Evolutionary conservation across 1,139 yeast species (phyloP).

Genomic region (Meyerozyma sp.): DNA sequence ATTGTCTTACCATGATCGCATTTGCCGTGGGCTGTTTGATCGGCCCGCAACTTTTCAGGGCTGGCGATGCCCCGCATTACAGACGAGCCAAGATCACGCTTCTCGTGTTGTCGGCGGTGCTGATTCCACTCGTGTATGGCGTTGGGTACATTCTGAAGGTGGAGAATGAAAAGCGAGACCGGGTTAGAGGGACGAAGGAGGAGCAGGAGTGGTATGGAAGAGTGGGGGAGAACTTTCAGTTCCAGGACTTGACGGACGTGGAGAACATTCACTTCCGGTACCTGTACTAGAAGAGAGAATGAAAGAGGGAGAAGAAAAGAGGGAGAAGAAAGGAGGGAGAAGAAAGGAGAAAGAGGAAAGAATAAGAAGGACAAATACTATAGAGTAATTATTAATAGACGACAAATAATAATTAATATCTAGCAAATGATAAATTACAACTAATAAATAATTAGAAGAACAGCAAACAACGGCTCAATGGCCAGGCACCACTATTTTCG

Average conservation of each 20-base stretch:
- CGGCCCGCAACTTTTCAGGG: slow-evolving; percentile 36
- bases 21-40: slow-evolving; percentile 32
- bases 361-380: too few species aligned
- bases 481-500: too few species aligned
- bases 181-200: slow-evolving; percentile 5
- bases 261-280: slow-evolving; percentile 32
- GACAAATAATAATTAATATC: too few species aligned
- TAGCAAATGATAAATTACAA: too few species aligned
- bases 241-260: slow-evolving; percentile 32
- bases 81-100: slow-evolving; percentile 32
- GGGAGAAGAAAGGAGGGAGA: not conserved
- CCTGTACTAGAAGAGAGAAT: too few species aligned
- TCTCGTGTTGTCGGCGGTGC: slow-evolving; percentile 24
- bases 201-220: slow-evolving; percentile 8
- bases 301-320: not conserved
- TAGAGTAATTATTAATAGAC: too few species aligned
- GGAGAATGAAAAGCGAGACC: slow-evolving; percentile 24
- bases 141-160: slow-evolving; percentile 20
- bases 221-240: slow-evolving; percentile 20
- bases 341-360: not conserved
- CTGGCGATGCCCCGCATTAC: slow-evolving; percentile 22
- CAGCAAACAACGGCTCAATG: too few species aligned
- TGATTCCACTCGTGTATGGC: slow-evolving; percentile 25
- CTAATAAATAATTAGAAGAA: too few species aligned
- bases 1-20: slow-evolving; percentile 21